Evolutionary conservation across 169 alveolate genomes (phyloP).

Genomic region (Plasmodium vivax): DNA sequence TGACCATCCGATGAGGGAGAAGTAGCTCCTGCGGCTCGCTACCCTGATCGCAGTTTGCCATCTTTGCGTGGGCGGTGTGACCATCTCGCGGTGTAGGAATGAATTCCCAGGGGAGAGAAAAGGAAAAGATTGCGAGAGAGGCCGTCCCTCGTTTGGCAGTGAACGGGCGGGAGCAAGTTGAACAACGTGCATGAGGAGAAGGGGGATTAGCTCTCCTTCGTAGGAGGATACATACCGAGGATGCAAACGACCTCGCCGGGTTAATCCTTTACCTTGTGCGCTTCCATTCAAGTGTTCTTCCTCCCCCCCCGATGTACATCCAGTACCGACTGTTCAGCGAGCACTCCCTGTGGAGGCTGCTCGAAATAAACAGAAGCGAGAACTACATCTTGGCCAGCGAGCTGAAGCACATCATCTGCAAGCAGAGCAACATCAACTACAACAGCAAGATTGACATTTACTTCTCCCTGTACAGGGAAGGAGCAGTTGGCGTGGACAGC

Average conservation of each 20-base stretch:
- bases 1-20: not conserved
- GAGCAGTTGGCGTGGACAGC: not conserved
- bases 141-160: not conserved
- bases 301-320: slow-evolving; percentile 17
- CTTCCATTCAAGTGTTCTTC: not conserved
- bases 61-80: not conserved
- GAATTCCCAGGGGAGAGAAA: not conserved
- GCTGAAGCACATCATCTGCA: slow-evolving; percentile 40
- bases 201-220: not conserved
- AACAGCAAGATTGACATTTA: slow-evolving; percentile 54
- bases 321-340: slow-evolving; percentile 64
- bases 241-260: not conserved
- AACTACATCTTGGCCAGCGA: slow-evolving; percentile 56
- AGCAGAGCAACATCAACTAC: slow-evolving; percentile 67
- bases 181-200: not conserved
- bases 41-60: not conserved
- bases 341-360: slow-evolving; percentile 44
- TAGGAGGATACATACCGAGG: not conserved
- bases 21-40: not conserved
- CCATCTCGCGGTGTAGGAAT: not conserved
- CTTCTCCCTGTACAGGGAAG: slow-evolving; percentile 31
- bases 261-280: not conserved
- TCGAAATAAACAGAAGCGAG: slow-evolving; percentile 45
- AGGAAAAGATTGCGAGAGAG: not conserved
- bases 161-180: not conserved